A percentile compares a stretch with the other conserved stretches of the same genome.
Evolutionary conservation across 306 rosid species (phyloP).

Genomic region (Quercus glauca): DNA sequence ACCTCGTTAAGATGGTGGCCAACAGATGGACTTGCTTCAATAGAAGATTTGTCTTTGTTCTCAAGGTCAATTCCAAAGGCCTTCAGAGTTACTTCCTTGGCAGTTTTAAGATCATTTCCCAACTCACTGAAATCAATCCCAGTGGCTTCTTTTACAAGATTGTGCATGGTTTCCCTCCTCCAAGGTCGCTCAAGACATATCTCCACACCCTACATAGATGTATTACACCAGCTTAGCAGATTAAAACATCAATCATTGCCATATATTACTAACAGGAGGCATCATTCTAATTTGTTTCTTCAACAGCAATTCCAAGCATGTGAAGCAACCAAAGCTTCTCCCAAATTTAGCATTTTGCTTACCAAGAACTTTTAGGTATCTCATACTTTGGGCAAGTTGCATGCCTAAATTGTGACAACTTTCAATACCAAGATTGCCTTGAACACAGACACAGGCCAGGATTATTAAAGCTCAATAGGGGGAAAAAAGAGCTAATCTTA

Average conservation of each 20-base stretch:
- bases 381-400: background rate
- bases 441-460: background rate
- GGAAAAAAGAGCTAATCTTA: background rate
- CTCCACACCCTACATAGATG: constrained; percentile 64
- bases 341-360: background rate
- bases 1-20: constrained; percentile 94
- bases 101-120: constrained; percentile 61
- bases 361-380: background rate
- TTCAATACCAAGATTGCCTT: constrained; percentile 3
- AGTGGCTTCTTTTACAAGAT: constrained; percentile 80
- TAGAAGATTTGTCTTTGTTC: constrained; percentile 60
- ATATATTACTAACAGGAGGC: background rate
- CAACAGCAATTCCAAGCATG: constrained; percentile 15
- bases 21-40: constrained; percentile 67
- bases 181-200: constrained; percentile 86
- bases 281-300: background rate
- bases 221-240: constrained; percentile 27
- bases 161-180: constrained; percentile 98
- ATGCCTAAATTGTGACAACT: background rate
- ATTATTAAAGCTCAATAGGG: background rate
- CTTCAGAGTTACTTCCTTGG: constrained; percentile 58
- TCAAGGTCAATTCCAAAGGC: constrained; percentile 61
- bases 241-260: constrained; percentile 1
- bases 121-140: constrained; percentile 68
- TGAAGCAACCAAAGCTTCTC: background rate